Percentiles rank a stretch among this genome's conserved stretches.
Conservation (phyloP, 108 stramenopile species). For the Nitzschia sp. region DNA sequence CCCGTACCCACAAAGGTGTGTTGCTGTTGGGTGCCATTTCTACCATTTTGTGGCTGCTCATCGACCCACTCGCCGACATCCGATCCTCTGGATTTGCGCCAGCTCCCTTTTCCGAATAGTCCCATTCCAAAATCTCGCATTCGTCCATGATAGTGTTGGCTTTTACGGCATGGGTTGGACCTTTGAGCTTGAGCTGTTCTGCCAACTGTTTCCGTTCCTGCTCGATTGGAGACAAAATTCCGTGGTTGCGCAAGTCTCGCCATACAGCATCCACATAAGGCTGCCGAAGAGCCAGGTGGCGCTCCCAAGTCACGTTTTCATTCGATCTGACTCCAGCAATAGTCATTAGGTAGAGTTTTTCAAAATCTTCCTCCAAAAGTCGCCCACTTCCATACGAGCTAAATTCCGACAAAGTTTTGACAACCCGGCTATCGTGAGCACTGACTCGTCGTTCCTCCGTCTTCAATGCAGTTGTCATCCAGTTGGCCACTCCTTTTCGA, state of each 20-base stretch:
- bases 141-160: slow-evolving; percentile 57
- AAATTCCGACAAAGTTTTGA: slow-evolving; percentile 51
- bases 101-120: neutral
- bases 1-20: slow-evolving; percentile 62
- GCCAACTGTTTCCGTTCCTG: slow-evolving; percentile 39
- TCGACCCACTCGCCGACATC: slow-evolving; percentile 13
- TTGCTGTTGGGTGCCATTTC: slow-evolving; percentile 56
- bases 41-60: slow-evolving; percentile 73
- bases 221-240: slow-evolving; percentile 64
- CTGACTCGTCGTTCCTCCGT: slow-evolving; percentile 41
- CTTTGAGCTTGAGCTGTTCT: slow-evolving; percentile 30
- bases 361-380: slow-evolving; percentile 55
- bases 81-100: neutral
- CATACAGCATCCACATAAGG: slow-evolving; percentile 54
- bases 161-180: neutral
- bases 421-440: slow-evolving; percentile 56
- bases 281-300: slow-evolving; percentile 22
- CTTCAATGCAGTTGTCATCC: slow-evolving; percentile 67
- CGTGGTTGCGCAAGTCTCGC: slow-evolving; percentile 76
- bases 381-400: slow-evolving; percentile 55
- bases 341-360: slow-evolving; percentile 53
- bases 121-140: slow-evolving; percentile 71
- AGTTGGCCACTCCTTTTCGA: slow-evolving; percentile 39
- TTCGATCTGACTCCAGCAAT: slow-evolving; percentile 26
- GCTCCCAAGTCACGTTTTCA: neutral